A percentile compares a stretch with the other conserved stretches of the same genome.
phyloP scores from a whole-genome alignment of 257 asterid genomes.

The Plantago elongata region DNA sequence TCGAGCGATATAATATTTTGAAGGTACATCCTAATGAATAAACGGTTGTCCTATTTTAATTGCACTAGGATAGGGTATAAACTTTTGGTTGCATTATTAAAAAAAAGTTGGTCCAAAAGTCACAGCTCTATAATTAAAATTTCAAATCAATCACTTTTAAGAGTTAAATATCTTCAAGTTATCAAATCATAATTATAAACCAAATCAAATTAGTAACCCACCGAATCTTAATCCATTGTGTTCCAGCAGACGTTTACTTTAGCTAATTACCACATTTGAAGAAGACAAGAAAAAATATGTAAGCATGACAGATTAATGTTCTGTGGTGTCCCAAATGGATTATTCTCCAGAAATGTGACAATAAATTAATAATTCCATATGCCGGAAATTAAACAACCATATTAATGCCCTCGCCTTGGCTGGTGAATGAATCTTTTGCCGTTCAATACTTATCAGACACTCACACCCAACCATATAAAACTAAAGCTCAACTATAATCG shows the following conservation, averaged over 20 bases:
- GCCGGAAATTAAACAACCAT: slow-evolving; percentile 12
- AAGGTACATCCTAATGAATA: no score
- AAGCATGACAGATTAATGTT: slow-evolving; percentile 5
- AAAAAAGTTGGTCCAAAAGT: background rate
- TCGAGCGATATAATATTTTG: no score
- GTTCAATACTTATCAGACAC: slow-evolving; percentile 14
- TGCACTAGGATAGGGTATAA: background rate
- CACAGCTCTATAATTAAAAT: background rate
- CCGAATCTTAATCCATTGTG: background rate
- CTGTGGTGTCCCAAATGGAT: slow-evolving; percentile 16
- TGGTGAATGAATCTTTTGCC: slow-evolving; percentile 4
- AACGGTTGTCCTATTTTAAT: background rate
- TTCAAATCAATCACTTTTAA: background rate
- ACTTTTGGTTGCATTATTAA: background rate
- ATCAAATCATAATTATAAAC: background rate
- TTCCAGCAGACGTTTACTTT: background rate
- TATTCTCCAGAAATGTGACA: slow-evolving; percentile 1
- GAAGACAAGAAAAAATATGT: slow-evolving; percentile 4
- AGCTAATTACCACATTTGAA: slow-evolving; percentile 8
- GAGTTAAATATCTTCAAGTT: background rate
- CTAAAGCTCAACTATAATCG: no score
- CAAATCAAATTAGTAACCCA: slow-evolving; percentile 10
- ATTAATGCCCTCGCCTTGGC: background rate
- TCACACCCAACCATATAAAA: slow-evolving; percentile 22
- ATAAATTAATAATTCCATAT: slow-evolving; percentile 10